A percentile compares a stretch with the other conserved stretches of the same genome.
These are phyloP conservation scores for Fraxinus angustifolia DNA, from an alignment of 305 asterid genomes.

Conservation along the genomic window DNA sequence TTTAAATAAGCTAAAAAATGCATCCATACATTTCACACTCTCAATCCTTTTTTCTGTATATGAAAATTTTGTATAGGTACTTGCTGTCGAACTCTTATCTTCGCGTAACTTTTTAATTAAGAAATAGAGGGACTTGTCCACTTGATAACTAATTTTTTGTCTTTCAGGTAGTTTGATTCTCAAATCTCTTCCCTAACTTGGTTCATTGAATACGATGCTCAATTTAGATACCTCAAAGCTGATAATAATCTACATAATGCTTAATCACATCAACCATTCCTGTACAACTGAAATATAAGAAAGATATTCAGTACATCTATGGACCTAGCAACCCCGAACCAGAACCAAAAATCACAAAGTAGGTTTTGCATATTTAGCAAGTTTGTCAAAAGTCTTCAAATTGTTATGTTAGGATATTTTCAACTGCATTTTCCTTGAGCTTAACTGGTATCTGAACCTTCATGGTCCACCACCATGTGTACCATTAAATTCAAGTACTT, in stretches of 20 bases:
- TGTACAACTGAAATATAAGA: slow-evolving; percentile 12
- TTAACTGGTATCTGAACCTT: background rate
- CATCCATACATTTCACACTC: background rate
- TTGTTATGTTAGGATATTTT: background rate
- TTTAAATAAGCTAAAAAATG: background rate
- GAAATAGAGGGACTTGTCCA: slow-evolving; percentile 17
- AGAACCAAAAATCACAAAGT: background rate
- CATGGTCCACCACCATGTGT: background rate
- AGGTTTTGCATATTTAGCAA: background rate
- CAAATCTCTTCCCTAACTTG: slow-evolving; percentile 2
- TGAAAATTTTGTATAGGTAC: slow-evolving; percentile 1
- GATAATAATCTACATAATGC: background rate
- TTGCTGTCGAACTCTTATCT: slow-evolving; percentile 17
- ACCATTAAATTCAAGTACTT: background rate
- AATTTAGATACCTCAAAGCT: slow-evolving; percentile 8
- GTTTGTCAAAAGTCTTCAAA: background rate
- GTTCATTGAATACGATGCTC: background rate
- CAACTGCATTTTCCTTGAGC: background rate
- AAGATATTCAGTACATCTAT: background rate
- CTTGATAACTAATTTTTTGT: slow-evolving; percentile 9
- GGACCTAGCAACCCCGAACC: background rate
- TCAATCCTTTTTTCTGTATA: slow-evolving; percentile 6
- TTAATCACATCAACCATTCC: background rate
- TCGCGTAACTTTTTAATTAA: slow-evolving; percentile 14
- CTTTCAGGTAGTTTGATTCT: slow-evolving; percentile 9